These are phyloP conservation scores for Pseudogymnoascus sp. DNA, from an alignment of 2,329 filamentous ascomycete genomes.

Conservation along the genomic window DNA sequence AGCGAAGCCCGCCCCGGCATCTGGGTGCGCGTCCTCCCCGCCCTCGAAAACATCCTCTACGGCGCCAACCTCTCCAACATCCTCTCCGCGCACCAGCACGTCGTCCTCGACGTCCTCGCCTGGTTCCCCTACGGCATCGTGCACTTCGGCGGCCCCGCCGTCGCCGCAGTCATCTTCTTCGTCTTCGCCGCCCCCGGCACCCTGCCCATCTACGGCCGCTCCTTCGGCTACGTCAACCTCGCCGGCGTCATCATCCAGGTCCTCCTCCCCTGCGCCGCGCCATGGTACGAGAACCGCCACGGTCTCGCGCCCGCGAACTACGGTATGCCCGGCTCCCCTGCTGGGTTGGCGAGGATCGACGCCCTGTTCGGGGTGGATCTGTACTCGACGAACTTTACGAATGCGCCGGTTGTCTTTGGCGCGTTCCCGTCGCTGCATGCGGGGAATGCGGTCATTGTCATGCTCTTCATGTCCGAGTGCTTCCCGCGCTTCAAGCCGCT, in stretches of 20 bases:
- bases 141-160: constrained; percentile 78
- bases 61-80: constrained; percentile 95
- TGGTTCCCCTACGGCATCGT: constrained; percentile 91
- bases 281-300: constrained; percentile 94
- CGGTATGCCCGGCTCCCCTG: constrained; percentile 80
- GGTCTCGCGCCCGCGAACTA: constrained; percentile 88
- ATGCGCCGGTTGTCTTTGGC: constrained; percentile 85
- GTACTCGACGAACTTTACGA: constrained; percentile 87
- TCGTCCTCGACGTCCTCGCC: constrained; percentile 75
- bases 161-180: constrained; percentile 74
- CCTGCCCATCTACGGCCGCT: constrained; percentile 72
- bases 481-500: constrained; percentile 76
- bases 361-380: constrained; percentile 83
- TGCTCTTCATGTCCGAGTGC: constrained; percentile 84
- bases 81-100: constrained; percentile 79
- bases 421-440: constrained; percentile 92
- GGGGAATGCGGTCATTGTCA: constrained; percentile 79
- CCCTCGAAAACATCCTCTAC: constrained; percentile 92
- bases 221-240: constrained; percentile 90
- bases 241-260: constrained; percentile 82
- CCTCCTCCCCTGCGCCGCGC: constrained; percentile 85
- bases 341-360: constrained; percentile 82
- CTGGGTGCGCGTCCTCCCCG: constrained; percentile 89
- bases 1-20: constrained; percentile 84
- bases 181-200: constrained; percentile 82